These are phyloP conservation scores for Lotus japonicus DNA, from an alignment of 306 rosid genomes.

Conservation along the genomic window DNA sequence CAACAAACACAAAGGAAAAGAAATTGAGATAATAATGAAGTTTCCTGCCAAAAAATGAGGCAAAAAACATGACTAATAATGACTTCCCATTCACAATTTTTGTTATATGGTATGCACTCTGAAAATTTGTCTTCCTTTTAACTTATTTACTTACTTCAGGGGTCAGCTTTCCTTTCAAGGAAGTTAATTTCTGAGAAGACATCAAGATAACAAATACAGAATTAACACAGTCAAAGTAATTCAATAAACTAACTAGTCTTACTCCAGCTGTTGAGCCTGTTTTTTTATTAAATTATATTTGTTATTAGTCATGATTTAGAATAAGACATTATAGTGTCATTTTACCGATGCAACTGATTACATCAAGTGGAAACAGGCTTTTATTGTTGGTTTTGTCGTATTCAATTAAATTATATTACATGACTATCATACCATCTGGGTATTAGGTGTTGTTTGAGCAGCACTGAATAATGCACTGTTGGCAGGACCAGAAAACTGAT, in stretches of 20 bases:
- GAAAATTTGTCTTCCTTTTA: background rate
- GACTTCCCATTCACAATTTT: background rate
- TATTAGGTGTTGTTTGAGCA: conserved; percentile 77
- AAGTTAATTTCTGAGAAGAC: background rate
- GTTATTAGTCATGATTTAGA: no score
- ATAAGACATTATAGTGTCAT: no score
- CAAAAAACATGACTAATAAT: background rate
- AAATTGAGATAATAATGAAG: background rate
- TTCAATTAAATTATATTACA: conserved; percentile 2
- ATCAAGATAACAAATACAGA: no score
- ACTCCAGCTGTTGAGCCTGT: background rate
- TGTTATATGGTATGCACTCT: background rate
- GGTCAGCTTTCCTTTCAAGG: background rate
- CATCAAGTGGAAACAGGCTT: no score
- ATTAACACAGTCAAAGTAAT: no score
- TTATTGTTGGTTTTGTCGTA: background rate
- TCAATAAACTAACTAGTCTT: no score
- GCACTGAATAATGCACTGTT: conserved; percentile 81
- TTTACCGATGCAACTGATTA: no score
- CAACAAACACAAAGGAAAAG: background rate
- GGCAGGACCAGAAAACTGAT: conserved; percentile 76
- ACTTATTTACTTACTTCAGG: no score
- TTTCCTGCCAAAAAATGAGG: background rate
- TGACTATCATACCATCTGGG: conserved; percentile 66
- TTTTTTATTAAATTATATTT: no score